phyloP scores from a whole-genome alignment of 176 grass and related monocot genomes.

The Oryza punctata region DNA sequence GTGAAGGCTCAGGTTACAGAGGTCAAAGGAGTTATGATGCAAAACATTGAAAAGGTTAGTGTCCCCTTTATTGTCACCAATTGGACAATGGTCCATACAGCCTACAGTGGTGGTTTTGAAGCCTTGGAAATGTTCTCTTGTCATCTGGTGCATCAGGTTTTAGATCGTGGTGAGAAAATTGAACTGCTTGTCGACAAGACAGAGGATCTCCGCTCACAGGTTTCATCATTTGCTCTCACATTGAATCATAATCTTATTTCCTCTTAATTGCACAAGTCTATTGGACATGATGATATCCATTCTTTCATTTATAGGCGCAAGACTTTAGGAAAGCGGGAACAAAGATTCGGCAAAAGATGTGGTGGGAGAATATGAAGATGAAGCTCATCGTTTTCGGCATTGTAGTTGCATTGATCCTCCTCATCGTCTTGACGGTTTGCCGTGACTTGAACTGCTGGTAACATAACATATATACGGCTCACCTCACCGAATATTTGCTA shows the following conservation, averaged over 20 bases:
- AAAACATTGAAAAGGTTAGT: conserved; percentile 84
- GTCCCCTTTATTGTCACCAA: background rate
- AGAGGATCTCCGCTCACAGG: conserved; percentile 85
- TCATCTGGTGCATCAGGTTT: conserved; percentile 38
- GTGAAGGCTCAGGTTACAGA: conserved; percentile 94
- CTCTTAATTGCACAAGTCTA: background rate
- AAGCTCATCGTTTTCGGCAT: conserved; percentile 84
- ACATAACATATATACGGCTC: conserved; percentile 20
- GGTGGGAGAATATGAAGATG: conserved; percentile 94
- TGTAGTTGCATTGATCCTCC: conserved; percentile 65
- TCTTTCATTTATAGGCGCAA: conserved; percentile 50
- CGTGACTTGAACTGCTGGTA: conserved; percentile 78
- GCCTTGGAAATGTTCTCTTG: background rate
- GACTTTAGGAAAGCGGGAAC: conserved; percentile 74
- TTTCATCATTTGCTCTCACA: conserved; percentile 12
- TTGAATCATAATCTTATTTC: background rate
- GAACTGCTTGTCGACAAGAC: conserved; percentile 88
- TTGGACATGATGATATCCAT: background rate
- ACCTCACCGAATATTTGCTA: background rate
- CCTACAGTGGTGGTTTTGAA: background rate
- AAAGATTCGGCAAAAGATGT: conserved; percentile 80
- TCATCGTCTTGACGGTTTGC: conserved; percentile 73
- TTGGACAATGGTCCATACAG: background rate
- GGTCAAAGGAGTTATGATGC: conserved; percentile 96
- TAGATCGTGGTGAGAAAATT: conserved; percentile 90